Conservation (phyloP, 1,139 yeast genomes). For the Pichiaceae sp. region DNA sequence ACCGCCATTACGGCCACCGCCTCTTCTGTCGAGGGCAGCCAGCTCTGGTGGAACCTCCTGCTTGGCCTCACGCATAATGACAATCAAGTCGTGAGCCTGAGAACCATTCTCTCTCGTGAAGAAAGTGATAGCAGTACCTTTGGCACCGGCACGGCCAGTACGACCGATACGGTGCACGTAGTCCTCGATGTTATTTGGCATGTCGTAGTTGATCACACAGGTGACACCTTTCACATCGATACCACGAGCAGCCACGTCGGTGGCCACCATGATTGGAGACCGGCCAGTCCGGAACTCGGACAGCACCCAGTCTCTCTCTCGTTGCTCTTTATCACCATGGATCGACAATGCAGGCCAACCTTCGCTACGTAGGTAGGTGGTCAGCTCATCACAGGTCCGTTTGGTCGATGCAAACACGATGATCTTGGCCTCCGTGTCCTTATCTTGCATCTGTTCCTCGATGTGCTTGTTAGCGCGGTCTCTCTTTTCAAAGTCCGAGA, state of each 20-base stretch:
- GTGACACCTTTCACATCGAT: conserved; percentile 98
- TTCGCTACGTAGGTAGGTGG: conserved; percentile 84
- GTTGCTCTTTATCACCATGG: conserved; percentile 97
- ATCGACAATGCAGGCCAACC: conserved; percentile 99
- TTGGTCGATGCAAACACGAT: conserved; percentile 91
- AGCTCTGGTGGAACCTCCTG: conserved; percentile 72
- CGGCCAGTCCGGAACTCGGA: conserved; percentile 85
- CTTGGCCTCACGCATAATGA: conserved; percentile 91
- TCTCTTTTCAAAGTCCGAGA: conserved; percentile 87
- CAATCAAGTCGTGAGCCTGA: conserved; percentile 85
- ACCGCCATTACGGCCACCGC: conserved; percentile 39
- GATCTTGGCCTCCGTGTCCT: conserved; percentile 51
- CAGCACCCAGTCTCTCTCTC: conserved; percentile 98
- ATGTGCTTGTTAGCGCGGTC: conserved; percentile 82
- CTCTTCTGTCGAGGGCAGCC: conserved; percentile 45
- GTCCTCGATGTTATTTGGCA: conserved; percentile 97
- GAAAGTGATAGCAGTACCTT: conserved; percentile 92
- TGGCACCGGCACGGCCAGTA: conserved; percentile 98
- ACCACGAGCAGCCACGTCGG: conserved; percentile 99
- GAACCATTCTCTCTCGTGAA: conserved; percentile 84
- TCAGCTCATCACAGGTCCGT: conserved; percentile 95
- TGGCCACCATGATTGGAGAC: conserved; percentile 97
- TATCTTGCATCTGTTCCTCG: conserved; percentile 74
- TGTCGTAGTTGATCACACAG: conserved; percentile 87
- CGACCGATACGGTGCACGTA: conserved; percentile 95